Base-by-base conservation (phyloP, 257 asterid species). In the Solanum lignicaule region DNA sequence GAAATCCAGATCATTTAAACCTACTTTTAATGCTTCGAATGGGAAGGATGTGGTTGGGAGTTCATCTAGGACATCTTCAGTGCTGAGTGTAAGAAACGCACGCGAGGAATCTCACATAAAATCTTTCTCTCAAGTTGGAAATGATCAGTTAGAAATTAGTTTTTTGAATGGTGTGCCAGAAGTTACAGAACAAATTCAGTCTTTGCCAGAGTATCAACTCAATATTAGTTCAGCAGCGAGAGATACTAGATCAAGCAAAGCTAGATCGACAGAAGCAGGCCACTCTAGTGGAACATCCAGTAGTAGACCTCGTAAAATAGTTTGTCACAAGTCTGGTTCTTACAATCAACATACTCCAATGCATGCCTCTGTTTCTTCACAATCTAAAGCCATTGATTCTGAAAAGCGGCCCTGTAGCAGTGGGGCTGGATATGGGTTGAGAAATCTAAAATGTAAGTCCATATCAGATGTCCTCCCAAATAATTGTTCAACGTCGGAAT, bases 371-470 rank as follows among this genome's bases (percentile, higher is more conserved):
- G 86, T 86, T 85, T 74, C 91, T 55, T 83, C 90, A 8, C 32
- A 88, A 83, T 85, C 92, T 87, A 91, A 86, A 82, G 88, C 25
- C 83, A 36, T 88, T 41, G 87, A 87, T 55, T 43, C 62, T 20
- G 91, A 87, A 48, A 79, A 90, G 6, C 86, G 73, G 43, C 87
- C 58, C 82, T 87, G 78, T 88, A 87, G 85, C 68, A 91, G 82
- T 86, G 88, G 91, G 66, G 89, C 86, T 83, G 87, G 90, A 81
- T 87, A 83, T 83, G 89, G 94, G 78, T 48, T 88, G 87, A 93
- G 91, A 89, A 93, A 87, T 91, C 83, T 91, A 79, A 92, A 92
- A 89, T 92, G 92, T 87, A 91, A 87, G 60, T 90, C 95, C 43
- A 83, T 62, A 74, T 90, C 97, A 6, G 94, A 90, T 88, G 93